phyloP scores from a whole-genome alignment of 495 filamentous ascomycete species.

The Penicillium coffeae region DNA sequence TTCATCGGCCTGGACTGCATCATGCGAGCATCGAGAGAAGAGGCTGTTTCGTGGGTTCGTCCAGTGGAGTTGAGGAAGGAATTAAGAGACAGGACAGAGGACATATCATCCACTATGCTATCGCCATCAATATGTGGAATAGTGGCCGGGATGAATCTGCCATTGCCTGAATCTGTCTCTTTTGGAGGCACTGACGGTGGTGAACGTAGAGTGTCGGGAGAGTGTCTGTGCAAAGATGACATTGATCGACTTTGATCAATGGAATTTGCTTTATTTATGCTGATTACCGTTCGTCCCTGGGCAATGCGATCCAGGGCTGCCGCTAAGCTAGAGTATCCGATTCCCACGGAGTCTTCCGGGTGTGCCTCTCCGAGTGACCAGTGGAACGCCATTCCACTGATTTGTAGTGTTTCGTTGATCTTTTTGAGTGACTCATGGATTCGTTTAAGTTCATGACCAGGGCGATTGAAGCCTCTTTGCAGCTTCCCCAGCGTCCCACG shows the following conservation, averaged over 20 bases:
- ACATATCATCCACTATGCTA: conserved; percentile 11
- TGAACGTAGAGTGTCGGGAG: conserved; percentile 1
- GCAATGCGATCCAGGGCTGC: conserved; percentile 25
- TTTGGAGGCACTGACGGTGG: conserved; percentile 19
- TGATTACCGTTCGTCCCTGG: conserved; percentile 20
- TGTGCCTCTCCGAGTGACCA: conserved; percentile 19
- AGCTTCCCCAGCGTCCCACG: conserved; percentile 43
- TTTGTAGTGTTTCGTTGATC: conserved; percentile 19
- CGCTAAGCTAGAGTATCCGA: conserved; percentile 22
- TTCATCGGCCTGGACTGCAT: not conserved
- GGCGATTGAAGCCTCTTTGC: conserved; percentile 45
- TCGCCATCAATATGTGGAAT: not conserved
- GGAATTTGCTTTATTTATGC: conserved; percentile 15
- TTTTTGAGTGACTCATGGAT: conserved; percentile 23
- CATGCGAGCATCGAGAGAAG: not conserved
- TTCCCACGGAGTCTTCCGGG: conserved; percentile 20
- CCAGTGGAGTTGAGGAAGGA: conserved; percentile 5
- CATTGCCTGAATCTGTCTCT: not conserved
- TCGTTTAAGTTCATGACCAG: conserved; percentile 16
- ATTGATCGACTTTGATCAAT: conserved; percentile 1
- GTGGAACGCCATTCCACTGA: conserved; percentile 24
- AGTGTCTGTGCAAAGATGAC: conserved; percentile 6
- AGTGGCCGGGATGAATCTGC: not conserved
- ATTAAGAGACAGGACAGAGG: conserved; percentile 18
- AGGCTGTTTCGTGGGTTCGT: not conserved